Base-by-base conservation (phyloP, 768 basidiomycete species). In the Rossbeevera mucosa region DNA sequence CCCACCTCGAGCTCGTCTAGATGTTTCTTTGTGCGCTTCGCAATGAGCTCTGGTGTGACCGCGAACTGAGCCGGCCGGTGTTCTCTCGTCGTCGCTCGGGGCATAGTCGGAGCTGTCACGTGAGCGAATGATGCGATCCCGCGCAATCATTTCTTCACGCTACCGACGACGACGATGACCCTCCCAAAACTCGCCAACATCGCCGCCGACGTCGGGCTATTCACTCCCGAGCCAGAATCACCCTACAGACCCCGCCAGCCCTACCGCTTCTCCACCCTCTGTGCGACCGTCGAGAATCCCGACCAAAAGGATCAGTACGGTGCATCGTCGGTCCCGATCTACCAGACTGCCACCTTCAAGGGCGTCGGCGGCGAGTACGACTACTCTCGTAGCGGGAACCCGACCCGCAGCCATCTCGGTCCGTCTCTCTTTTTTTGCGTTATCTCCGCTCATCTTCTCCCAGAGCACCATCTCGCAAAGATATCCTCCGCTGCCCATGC, bases 301-400 rank as follows among this genome's bases (percentile, higher is more conserved):
- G 79, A 79, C 50, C 88, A 86, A 72, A 94, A 95, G 70, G 95
- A 99, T 72, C 95, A 97, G 73, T 88, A 94, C 67, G 94, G 94
- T 18, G 85, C 91, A 53, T 92, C 89, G 60, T 88, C 88, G 7
- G 92, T 97, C 1, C 96, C 96, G 20, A 98, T 99, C 71, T 99
- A 98, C 72, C 96, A 98, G 73, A 88, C 93, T 1, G 83, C 96
- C 7, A 99, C 96, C 0, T 98, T 99, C 82, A 98, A 98, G 74
- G 96, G 95, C 43, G 74, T 95, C 40, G 79, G 77, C 16, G 90
- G 88, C 47, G 80, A 86, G 61, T 99, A 94, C 65, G 95, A 98
- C 71, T 99, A 98, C 72, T 80, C 89, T 12, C 79, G 96, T 54
- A 93, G 91, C 63, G 96, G 96, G 26, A 99, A 99, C 69, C 96